Evolutionary conservation across 257 asterid genomes (phyloP), one percentile per base, ranked within the genome.

Genomic region (Linaria vulgaris): DNA sequence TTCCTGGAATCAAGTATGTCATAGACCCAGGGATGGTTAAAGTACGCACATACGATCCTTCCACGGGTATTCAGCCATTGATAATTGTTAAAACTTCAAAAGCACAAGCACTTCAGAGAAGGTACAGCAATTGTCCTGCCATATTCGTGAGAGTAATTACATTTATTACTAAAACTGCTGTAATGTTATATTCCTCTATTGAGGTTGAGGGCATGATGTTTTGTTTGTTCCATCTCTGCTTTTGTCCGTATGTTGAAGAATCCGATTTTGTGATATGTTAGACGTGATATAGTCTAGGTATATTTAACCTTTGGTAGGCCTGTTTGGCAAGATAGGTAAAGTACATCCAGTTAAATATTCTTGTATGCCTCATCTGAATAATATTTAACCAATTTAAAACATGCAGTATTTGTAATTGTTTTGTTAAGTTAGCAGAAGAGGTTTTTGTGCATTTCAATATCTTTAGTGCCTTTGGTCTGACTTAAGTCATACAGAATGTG

Each of bases 1-100:
- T 94, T 74, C 97, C 99, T 75, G 99, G 99, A 68, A 90, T 94
- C 74, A 94, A 79, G 83, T 94, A 89, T 70, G 97, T 94, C 25
- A 80, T 94, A 72, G 99, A 94, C 81, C 97, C 99, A 39, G 99
- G 99, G 64, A 78, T 94, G 82, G 99, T 94, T 59, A 94, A 94
- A 84, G 82, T 91, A 56, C 96, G 99, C 61, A 82, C 88, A 2
- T 94, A 87, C 72, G 96, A 87, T 59, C 82, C 95, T 80, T 72
- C 80, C 20, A 82, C 87, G 13, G 99, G 94, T 63, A 79, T 94
- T 73, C 97, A 94, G 74, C 87, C 97, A 41, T 77, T 94, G 80
- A 80, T 87, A 56, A 67, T 94, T 66, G 88, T 94, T 79, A 85
- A 82, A 84, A 94, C 91, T 25, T 94, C 99, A 39, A 89, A 94